Percentiles rank a stretch among this genome's conserved stretches.
Conservation (phyloP, 768 basidiomycete species). For the Panaeolus cyanescens region DNA sequence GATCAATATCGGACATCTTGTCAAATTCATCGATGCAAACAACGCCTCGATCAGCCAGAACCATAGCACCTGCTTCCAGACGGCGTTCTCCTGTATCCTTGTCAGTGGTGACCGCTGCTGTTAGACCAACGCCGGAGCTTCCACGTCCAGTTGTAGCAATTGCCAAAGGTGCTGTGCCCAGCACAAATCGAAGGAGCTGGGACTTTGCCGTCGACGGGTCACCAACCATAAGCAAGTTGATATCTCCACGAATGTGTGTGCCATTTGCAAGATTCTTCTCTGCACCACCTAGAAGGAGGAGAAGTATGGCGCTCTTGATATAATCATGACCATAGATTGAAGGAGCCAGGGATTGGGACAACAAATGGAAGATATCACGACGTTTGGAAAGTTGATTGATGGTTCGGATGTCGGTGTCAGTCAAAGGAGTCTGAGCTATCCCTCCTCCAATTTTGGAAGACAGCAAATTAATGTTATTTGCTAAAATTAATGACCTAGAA, state of each 20-base stretch:
- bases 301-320: constrained; percentile 92
- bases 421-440: constrained; percentile 89
- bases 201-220: constrained; percentile 99
- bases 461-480: constrained; percentile 93
- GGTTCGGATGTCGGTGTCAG: constrained; percentile 91
- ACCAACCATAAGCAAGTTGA: constrained; percentile 99
- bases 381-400: constrained; percentile 94
- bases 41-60: constrained; percentile 96
- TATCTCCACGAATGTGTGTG: constrained; percentile 98
- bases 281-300: constrained; percentile 92
- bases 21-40: constrained; percentile 99
- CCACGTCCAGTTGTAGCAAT: constrained; percentile 98
- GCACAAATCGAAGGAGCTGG: constrained; percentile 93
- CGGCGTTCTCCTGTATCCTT: constrained; percentile 97
- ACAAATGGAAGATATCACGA: constrained; percentile 81
- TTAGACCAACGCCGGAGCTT: constrained; percentile 98
- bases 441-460: constrained; percentile 95
- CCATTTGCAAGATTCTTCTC: constrained; percentile 98
- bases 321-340: constrained; percentile 97
- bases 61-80: constrained; percentile 99
- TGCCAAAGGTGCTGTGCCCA: constrained; percentile 93
- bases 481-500: constrained; percentile 84
- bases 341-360: constrained; percentile 94
- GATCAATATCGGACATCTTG: constrained; percentile 99
- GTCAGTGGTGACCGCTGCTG: constrained; percentile 97